Conservation (phyloP, 2,329 filamentous ascomycete genomes). For the Penicillium sp. region DNA sequence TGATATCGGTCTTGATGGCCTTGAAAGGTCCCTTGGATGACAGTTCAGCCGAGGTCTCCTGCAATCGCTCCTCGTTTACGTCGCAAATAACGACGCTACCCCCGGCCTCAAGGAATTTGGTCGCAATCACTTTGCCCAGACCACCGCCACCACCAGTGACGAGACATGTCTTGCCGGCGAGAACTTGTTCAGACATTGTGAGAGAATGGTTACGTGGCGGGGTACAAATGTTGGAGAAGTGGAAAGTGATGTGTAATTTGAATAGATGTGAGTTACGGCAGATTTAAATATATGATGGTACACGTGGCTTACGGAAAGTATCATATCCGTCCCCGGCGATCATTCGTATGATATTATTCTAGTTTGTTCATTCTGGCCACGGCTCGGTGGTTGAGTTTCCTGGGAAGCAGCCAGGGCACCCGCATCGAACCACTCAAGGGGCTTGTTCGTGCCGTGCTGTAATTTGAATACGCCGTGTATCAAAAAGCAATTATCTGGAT, state of each 20-base stretch:
- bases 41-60: slow-evolving; percentile 23
- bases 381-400: slow-evolving; percentile 3
- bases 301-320: slow-evolving; percentile 5
- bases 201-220: background rate
- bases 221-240: background rate
- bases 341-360: background rate
- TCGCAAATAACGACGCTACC: slow-evolving; percentile 42
- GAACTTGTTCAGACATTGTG: slow-evolving; percentile 19
- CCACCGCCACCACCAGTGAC: slow-evolving; percentile 40
- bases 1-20: slow-evolving; percentile 39
- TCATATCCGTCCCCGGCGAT: slow-evolving; percentile 8
- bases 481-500: background rate
- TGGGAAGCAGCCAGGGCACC: background rate
- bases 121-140: slow-evolving; percentile 39
- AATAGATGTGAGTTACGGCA: background rate
- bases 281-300: slow-evolving; percentile 7
- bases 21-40: slow-evolving; percentile 20
- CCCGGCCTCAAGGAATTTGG: slow-evolving; percentile 33
- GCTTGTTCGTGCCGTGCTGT: slow-evolving; percentile 5
- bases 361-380: background rate
- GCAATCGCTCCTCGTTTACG: slow-evolving; percentile 31
- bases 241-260: background rate
- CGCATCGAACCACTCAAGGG: slow-evolving; percentile 7
- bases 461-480: slow-evolving; percentile 3
- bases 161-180: slow-evolving; percentile 28